Base-by-base conservation (phyloP, 2,329 filamentous ascomycete genomes). In the Plectosphaerella sp. region DNA sequence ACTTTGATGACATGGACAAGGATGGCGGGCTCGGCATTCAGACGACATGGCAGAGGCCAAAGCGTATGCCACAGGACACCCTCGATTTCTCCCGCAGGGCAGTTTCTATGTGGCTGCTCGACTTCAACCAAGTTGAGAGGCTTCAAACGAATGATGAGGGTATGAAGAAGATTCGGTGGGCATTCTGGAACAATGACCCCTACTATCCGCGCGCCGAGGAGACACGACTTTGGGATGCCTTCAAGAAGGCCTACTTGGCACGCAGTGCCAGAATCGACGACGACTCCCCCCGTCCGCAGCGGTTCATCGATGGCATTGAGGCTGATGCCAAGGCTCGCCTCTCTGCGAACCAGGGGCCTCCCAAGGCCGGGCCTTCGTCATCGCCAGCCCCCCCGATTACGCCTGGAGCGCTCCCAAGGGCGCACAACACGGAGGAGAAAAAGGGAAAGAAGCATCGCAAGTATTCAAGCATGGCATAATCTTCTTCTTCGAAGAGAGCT, bases 51-150 rank as follows among this genome's bases (percentile, higher is more conserved):
- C 35, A 37, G n/a, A n/a, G 37, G 50, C 48, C 6, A 6, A 9
- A 10, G 52, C 51, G 4, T n/a, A 49, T 8, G 1, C 10, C 3
- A 0, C 25, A 0, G 54, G 58, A 10, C 54, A 63, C 39, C 57
- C 57, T 28, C 50, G 41, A 5, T 47, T 43, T 14, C 46, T 56
- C 0, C 58, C 48, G 7, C 59, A 50, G 1, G 46, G 58, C 35
- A 37, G 35, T 37, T 3, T 37, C 11, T 9, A 54, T 69, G 1
- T 69, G 64, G 62, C 50, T 67, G 1, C 45, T 68, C 0, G 65
- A 68, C 47, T 68, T 68, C 50, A 66, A 68, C 48, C 61, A 63
- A 24, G 62, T 64, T 2, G 49, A 50, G 2, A 4, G 12, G 1
- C 61, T 66, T 3, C 56, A 52, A 1, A 43, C 62, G 52, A 58